Percentiles rank a stretch among this genome's conserved stretches.
Conservation (phyloP, 257 asterid genomes). For the Solanum piurae region DNA sequence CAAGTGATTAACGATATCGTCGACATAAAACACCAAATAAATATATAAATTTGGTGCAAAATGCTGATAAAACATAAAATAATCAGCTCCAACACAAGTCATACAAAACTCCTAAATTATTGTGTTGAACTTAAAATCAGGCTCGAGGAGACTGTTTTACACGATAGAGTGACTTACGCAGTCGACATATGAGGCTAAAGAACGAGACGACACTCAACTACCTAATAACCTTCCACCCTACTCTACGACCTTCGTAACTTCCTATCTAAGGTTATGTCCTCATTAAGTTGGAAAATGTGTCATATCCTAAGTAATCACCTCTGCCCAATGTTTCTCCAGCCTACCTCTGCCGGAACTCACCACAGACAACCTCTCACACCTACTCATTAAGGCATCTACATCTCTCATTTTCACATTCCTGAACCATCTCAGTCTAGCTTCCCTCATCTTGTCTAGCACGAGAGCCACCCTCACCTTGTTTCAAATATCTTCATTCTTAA, state of each 20-base stretch:
- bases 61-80: too few relatives aligned
- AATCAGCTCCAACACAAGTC: not conserved
- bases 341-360: not conserved
- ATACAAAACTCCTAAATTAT: not conserved
- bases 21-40: not conserved
- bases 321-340: not conserved
- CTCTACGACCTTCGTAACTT: not conserved
- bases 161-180: not conserved
- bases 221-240: not conserved
- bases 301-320: not conserved
- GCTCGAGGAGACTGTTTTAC: not conserved
- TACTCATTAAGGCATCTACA: not conserved
- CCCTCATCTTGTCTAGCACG: not conserved
- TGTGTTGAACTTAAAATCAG: not conserved
- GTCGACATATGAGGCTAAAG: not conserved
- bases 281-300: not conserved
- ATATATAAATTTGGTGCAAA: not conserved
- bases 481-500: not conserved
- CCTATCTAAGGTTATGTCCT: not conserved
- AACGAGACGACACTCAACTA: not conserved
- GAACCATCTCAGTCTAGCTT: not conserved
- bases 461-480: not conserved
- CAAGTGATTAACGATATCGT: not conserved
- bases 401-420: not conserved
- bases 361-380: not conserved